Evolutionary conservation across 148 eudicot genomes (phyloP).

Genomic region (Spergularia bocconei): DNA sequence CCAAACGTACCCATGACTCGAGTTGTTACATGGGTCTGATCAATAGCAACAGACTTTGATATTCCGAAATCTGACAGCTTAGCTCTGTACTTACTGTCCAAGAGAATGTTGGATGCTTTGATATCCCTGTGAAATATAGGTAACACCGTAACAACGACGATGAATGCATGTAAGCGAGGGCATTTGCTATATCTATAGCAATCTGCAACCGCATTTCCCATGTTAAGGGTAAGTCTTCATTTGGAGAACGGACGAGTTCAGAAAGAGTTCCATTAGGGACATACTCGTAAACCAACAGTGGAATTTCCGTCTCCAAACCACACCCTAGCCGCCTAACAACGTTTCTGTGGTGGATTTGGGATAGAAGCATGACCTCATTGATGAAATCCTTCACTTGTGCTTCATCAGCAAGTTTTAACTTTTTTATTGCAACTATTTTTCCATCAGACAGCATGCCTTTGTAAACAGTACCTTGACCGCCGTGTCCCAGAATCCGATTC

Average conservation of each 20-base stretch:
- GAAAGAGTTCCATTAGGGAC: slow-evolving; percentile 21
- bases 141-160: slow-evolving; percentile 11
- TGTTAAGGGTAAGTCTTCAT: slow-evolving; percentile 16
- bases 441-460: slow-evolving; percentile 28
- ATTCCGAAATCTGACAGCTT: slow-evolving; percentile 28
- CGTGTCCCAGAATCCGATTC: slow-evolving; percentile 22
- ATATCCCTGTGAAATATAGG: slow-evolving; percentile 29
- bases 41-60: slow-evolving; percentile 18
- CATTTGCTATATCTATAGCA: slow-evolving; percentile 25
- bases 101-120: slow-evolving; percentile 25
- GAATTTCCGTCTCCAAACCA: slow-evolving; percentile 26
- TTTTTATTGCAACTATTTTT: slow-evolving; percentile 22
- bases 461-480: slow-evolving; percentile 28
- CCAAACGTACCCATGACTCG: slow-evolving; percentile 27
- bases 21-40: slow-evolving; percentile 28
- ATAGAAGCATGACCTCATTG: slow-evolving; percentile 25
- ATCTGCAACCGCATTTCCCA: slow-evolving; percentile 25
- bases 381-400: slow-evolving; percentile 9
- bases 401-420: slow-evolving; percentile 1
- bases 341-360: slow-evolving; percentile 26
- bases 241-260: neutral
- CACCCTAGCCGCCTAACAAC: slow-evolving; percentile 18
- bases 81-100: slow-evolving; percentile 22
- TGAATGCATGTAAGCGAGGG: slow-evolving; percentile 24
- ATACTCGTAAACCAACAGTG: slow-evolving; percentile 21